Conservation (phyloP, 208 protist genomes). For the Acanthamoeba quina region DNA sequence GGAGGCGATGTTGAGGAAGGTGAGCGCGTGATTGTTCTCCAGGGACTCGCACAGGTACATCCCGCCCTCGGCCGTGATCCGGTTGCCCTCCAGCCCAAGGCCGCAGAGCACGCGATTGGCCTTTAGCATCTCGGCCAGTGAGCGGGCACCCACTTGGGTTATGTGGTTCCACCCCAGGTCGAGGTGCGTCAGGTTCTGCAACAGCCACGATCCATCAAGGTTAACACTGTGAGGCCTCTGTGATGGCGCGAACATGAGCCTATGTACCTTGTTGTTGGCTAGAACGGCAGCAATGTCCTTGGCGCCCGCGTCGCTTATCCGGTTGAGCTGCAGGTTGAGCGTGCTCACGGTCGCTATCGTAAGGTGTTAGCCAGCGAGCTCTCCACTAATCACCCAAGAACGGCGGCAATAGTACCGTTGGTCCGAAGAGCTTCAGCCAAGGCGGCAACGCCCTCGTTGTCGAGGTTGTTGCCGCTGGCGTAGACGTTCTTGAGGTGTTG, state of each 20-base stretch:
- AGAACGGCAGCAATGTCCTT: conserved; percentile 52
- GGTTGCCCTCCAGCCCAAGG: conserved; percentile 93
- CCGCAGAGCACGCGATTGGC: conserved; percentile 92
- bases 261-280: not conserved
- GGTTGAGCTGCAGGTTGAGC: conserved; percentile 43
- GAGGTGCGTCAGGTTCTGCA: conserved; percentile 10
- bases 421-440: not conserved
- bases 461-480: conserved; percentile 61
- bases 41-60: conserved; percentile 91
- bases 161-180: conserved; percentile 73
- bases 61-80: conserved; percentile 92
- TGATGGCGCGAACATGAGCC: not conserved
- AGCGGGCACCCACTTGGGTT: conserved; percentile 15
- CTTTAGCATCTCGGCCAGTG: conserved; percentile 91
- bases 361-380: not conserved
- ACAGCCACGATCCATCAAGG: not conserved
- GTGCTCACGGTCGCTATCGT: not conserved
- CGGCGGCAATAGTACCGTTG: not conserved
- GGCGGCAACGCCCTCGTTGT: not conserved
- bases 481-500: not conserved
- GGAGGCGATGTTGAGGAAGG: conserved; percentile 92
- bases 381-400: not conserved
- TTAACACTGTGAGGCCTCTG: too few species aligned
- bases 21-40: conserved; percentile 93
- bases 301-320: conserved; percentile 91